A percentile compares a stretch with the other conserved stretches of the same genome.
Evolutionary conservation across 2,329 filamentous ascomycete species (phyloP).

Genomic region (Claviceps sp.): DNA sequence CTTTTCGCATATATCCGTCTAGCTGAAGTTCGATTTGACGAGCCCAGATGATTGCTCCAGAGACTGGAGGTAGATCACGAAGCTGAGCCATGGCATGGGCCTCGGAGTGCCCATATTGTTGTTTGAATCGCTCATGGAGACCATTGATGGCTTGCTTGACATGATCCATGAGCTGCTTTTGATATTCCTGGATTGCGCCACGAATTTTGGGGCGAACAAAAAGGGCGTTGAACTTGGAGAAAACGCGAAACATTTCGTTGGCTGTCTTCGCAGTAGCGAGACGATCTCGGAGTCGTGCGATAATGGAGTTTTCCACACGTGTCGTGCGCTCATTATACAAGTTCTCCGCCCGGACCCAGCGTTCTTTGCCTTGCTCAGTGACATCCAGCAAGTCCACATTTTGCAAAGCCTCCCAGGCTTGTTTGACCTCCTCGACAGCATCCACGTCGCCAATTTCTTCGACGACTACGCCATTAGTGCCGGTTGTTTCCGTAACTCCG

Average conservation of each 20-base stretch:
- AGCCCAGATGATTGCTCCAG: slow-evolving; percentile 94
- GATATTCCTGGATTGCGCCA: slow-evolving; percentile 93
- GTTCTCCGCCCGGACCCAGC: slow-evolving; percentile 89
- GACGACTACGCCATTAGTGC: slow-evolving; percentile 54
- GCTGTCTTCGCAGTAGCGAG: slow-evolving; percentile 92
- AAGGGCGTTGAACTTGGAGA: slow-evolving; percentile 98
- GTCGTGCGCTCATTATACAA: slow-evolving; percentile 96
- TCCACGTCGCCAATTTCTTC: slow-evolving; percentile 97
- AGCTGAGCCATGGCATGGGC: slow-evolving; percentile 97
- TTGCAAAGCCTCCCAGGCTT: slow-evolving; percentile 86
- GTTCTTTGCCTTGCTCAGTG: slow-evolving; percentile 72
- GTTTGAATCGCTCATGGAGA: slow-evolving; percentile 94
- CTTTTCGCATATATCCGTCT: slow-evolving; percentile 94
- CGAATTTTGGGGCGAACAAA: slow-evolving; percentile 98
- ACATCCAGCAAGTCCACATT: slow-evolving; percentile 94
- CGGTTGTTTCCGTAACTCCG: slow-evolving; percentile 35
- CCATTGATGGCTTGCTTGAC: slow-evolving; percentile 92
- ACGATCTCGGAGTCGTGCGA: slow-evolving; percentile 80
- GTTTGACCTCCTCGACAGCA: slow-evolving; percentile 87
- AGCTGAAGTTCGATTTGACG: slow-evolving; percentile 94
- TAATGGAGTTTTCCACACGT: slow-evolving; percentile 96
- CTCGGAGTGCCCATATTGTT: slow-evolving; percentile 96
- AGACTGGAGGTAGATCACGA: slow-evolving; percentile 87
- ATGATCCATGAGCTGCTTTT: slow-evolving; percentile 94
- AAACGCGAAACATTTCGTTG: slow-evolving; percentile 99